Conservation (phyloP, 345 rosid genomes). For the Lumnitzera racemosa region DNA sequence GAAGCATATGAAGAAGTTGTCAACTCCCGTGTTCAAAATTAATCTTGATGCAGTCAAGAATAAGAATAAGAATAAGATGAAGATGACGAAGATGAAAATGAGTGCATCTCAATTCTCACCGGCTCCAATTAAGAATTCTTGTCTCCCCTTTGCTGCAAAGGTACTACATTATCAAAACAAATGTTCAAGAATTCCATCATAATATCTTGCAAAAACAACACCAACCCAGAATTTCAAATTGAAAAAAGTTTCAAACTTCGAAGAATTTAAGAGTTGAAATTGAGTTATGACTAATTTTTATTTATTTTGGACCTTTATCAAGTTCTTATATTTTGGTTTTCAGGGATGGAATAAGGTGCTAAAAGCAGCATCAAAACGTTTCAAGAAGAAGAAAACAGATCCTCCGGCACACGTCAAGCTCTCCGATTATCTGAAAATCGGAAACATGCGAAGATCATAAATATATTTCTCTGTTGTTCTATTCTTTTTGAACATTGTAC, state of each 20-base stretch:
- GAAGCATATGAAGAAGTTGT: conserved; percentile 19
- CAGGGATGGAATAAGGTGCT: conserved; percentile 69
- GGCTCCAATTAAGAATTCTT: conserved; percentile 30
- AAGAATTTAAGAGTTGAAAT: too few species aligned
- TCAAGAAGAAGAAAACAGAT: conserved; percentile 53
- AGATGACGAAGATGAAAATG: conserved; percentile 3
- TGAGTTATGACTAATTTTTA: too few species aligned
- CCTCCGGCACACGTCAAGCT: conserved; percentile 11
- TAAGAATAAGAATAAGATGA: conserved; percentile 4
- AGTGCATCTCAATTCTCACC: conserved; percentile 25
- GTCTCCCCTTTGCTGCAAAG: conserved; percentile 41
- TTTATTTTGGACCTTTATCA: not conserved
- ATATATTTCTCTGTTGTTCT: too few species aligned
- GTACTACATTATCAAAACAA: conserved; percentile 15
- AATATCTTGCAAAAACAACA: too few species aligned
- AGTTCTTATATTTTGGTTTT: not conserved
- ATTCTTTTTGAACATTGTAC: too few species aligned
- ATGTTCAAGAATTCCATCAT: not conserved
- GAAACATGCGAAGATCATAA: not conserved
- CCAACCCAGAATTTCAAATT: too few species aligned
- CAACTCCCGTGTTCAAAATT: not conserved
- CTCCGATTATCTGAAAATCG: conserved; percentile 1
- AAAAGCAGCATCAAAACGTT: conserved; percentile 69
- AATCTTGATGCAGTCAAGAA: not conserved
- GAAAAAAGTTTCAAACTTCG: too few species aligned